Evolutionary conservation across 23 red algal species (phyloP).

Genomic region (Gracilaria caudata): DNA sequence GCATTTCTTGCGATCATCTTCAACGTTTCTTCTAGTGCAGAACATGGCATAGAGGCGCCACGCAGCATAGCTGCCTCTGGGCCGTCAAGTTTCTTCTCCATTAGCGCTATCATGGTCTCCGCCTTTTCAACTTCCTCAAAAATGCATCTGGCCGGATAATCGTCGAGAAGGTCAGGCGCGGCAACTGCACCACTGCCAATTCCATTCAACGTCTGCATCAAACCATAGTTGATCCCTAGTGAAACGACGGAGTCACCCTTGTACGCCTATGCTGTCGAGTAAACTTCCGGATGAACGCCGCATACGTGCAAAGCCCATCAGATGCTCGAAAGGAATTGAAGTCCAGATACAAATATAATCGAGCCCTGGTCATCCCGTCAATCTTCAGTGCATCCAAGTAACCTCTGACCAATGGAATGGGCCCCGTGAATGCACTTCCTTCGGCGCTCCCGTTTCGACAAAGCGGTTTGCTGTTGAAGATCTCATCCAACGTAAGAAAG

Average conservation of each 20-base stretch:
- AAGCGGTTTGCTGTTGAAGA: slow-evolving; percentile 94
- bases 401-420: slow-evolving; percentile 86
- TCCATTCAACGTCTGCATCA: slow-evolving; percentile 71
- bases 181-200: slow-evolving; percentile 69
- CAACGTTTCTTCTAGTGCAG: slow-evolving; percentile 8
- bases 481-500: slow-evolving; percentile 90
- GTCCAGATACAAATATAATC: slow-evolving; percentile 84
- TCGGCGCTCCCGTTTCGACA: slow-evolving; percentile 42
- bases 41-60: slow-evolving; percentile 49
- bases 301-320: slow-evolving; percentile 78
- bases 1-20: background rate
- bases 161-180: slow-evolving; percentile 77
- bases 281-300: slow-evolving; percentile 88
- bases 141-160: slow-evolving; percentile 70
- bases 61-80: slow-evolving; percentile 60
- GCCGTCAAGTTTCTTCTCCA: slow-evolving; percentile 59
- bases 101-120: slow-evolving; percentile 60
- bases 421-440: slow-evolving; percentile 85
- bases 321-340: slow-evolving; percentile 82
- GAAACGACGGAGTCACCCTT: slow-evolving; percentile 78
- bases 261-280: slow-evolving; percentile 78
- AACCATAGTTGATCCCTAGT: slow-evolving; percentile 72
- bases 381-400: slow-evolving; percentile 91
- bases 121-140: slow-evolving; percentile 32
- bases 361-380: slow-evolving; percentile 46